phyloP scores from a whole-genome alignment of 1,139 yeast genomes.

The Saccharomyces hybrid region DNA sequence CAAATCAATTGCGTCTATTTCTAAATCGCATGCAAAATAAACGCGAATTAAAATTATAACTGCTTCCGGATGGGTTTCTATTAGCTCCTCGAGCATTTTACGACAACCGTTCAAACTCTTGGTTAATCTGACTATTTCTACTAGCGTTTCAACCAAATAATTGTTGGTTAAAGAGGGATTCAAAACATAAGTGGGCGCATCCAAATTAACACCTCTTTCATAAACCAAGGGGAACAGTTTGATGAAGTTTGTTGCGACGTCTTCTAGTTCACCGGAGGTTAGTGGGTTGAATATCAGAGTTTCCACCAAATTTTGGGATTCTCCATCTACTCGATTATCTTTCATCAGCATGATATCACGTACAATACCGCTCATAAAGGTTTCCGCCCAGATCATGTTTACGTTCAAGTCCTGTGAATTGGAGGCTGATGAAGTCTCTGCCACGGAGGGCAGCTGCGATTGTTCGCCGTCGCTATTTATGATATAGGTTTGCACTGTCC shows the following conservation, averaged over 20 bases:
- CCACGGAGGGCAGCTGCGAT: conserved; percentile 13
- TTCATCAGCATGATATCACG: conserved; percentile 68
- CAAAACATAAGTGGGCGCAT: conserved; percentile 44
- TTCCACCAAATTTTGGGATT: conserved; percentile 52
- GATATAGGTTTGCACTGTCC: conserved; percentile 72
- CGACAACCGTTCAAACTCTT: conserved; percentile 59
- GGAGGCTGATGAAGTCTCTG: background rate
- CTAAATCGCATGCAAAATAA: conserved; percentile 61
- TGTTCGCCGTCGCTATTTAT: conserved; percentile 47
- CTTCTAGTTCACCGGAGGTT: conserved; percentile 39
- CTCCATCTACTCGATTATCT: conserved; percentile 60
- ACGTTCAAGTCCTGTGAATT: conserved; percentile 25
- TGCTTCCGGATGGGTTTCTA: conserved; percentile 36
- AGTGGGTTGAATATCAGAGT: conserved; percentile 64
- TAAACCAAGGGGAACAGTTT: conserved; percentile 57
- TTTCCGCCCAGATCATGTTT: conserved; percentile 65
- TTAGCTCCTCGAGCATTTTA: conserved; percentile 41
- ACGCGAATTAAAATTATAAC: conserved; percentile 49
- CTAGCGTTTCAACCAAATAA: conserved; percentile 73
- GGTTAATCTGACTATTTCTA: conserved; percentile 63
- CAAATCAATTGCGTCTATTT: conserved; percentile 63
- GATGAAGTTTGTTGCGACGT: conserved; percentile 32
- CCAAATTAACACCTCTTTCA: conserved; percentile 56
- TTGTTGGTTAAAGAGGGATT: conserved; percentile 65
- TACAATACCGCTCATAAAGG: conserved; percentile 69